Evolutionary conservation across 2,329 filamentous ascomycete genomes (phyloP), one percentile per base, ranked within the genome.

Genomic region (Trichoderma sp.): DNA sequence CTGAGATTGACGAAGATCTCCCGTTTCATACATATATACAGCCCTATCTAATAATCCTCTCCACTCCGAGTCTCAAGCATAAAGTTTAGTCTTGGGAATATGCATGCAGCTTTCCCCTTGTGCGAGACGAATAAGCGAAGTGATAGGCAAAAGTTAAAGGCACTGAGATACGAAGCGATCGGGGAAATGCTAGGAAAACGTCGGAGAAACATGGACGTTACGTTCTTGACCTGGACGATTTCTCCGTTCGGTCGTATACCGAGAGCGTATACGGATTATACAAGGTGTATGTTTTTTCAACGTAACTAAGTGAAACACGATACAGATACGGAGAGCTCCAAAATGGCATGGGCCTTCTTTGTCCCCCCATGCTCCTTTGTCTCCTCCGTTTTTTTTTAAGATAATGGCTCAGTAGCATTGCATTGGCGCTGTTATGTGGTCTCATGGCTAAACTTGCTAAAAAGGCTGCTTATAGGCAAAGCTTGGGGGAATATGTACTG

Each of bases 191-290:
- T 35, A 37, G 33, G 53, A 43, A 43, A 43, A 65, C 37, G 40
- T 56, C 64, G 64, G 64, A 67, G 64, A 67, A 67, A 67, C 64
- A 58, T 56, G 29, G 64, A 52, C 40, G 55, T 31, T 59, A 47
- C 64, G 37, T 35, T 40, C 19, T 35, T 57, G 27, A 27, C 5
- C 33, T 59, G n/a, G 31, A 27, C 61, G 49, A 59, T 68, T 68
- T 49, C 56, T 43, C 66, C 66, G 66, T 35, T 53, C 11, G 27
- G 14, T 58, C 14, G 64, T 27, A 21, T 49, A 21, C 29, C n/a
- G 13, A 33, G 21, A 35, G 5, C 33, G 11, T 27, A 57, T 58
- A 60, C 16, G 27, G n/a, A 33, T 56, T 19, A 43, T 19, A 11
- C 19, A 53, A 13, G 13, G 24, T 21, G 49, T 33, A 47, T 49